A percentile compares a stretch with the other conserved stretches of the same genome.
phyloP scores from a whole-genome alignment of 1,139 yeast genomes.

The Keqinozyma sinolaborantium region DNA sequence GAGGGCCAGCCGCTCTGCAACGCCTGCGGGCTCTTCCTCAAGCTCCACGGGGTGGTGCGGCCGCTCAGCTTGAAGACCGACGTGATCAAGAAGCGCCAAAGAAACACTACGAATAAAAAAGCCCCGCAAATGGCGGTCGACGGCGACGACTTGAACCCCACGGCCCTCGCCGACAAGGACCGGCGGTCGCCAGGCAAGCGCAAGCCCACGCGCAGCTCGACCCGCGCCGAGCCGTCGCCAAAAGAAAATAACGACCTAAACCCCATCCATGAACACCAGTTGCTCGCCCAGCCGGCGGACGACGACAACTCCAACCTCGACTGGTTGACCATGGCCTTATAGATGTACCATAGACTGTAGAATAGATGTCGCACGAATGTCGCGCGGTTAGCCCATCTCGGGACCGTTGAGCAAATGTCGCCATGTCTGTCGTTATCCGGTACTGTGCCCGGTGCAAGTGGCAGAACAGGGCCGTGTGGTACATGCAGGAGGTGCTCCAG shows the following conservation, averaged over 20 bases:
- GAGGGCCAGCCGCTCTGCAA: slow-evolving; percentile 56
- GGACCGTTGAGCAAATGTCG: slow-evolving; percentile 1
- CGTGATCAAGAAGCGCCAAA: slow-evolving; percentile 50
- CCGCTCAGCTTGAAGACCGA: slow-evolving; percentile 57
- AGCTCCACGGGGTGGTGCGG: slow-evolving; percentile 56
- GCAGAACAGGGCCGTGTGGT: slow-evolving; percentile 49
- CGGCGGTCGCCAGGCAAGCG: too few relatives aligned
- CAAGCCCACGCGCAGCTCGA: slow-evolving; percentile 5
- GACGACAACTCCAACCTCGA: slow-evolving; percentile 24
- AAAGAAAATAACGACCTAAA: slow-evolving; percentile 13
- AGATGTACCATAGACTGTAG: not conserved
- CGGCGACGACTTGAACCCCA: slow-evolving; percentile 39
- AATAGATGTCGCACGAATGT: not conserved
- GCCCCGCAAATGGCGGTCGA: slow-evolving; percentile 14
- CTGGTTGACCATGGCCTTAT: slow-evolving; percentile 36
- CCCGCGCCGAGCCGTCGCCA: slow-evolving; percentile 8
- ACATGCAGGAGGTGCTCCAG: slow-evolving; percentile 40
- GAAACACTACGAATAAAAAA: slow-evolving; percentile 10
- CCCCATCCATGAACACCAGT: slow-evolving; percentile 15
- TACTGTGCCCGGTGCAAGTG: slow-evolving; percentile 46
- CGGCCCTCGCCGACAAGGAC: too few relatives aligned
- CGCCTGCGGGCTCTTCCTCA: slow-evolving; percentile 57
- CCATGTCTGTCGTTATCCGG: slow-evolving; percentile 32
- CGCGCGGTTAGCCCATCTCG: not conserved
- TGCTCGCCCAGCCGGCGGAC: too few relatives aligned